Evolutionary conservation across 345 rosid species (phyloP).

Genomic region (Geranium rotundifolium): DNA sequence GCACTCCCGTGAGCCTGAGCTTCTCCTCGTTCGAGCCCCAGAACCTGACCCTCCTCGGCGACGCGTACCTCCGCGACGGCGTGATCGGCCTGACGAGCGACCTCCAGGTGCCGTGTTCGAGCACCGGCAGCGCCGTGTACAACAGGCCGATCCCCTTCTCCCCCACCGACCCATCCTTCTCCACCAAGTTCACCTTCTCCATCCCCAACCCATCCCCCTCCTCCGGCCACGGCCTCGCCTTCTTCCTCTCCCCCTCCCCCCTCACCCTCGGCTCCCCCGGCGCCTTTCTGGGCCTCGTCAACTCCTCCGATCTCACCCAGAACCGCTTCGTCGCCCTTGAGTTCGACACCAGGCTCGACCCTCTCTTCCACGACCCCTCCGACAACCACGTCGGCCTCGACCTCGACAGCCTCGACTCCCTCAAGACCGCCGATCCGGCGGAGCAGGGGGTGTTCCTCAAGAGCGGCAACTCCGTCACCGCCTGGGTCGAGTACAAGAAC

Average conservation of each 20-base stretch:
- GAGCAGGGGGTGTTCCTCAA: slow-evolving; percentile 50
- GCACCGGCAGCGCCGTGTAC: slow-evolving; percentile 75
- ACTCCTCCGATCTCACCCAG: slow-evolving; percentile 59
- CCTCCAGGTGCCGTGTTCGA: slow-evolving; percentile 67
- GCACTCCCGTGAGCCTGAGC: slow-evolving; percentile 15
- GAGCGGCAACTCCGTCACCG: slow-evolving; percentile 56
- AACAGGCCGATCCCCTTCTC: slow-evolving; percentile 56
- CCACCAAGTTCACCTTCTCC: slow-evolving; percentile 67
- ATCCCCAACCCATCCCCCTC: slow-evolving; percentile 41
- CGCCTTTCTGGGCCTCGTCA: slow-evolving; percentile 69
- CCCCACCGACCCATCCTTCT: slow-evolving; percentile 72
- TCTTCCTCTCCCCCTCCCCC: slow-evolving; percentile 71
- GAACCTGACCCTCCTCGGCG: slow-evolving; percentile 87
- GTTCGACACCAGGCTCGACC: slow-evolving; percentile 64
- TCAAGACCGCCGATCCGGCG: slow-evolving; percentile 49
- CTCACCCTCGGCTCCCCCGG: slow-evolving; percentile 71
- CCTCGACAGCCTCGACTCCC: slow-evolving; percentile 54
- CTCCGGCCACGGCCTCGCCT: slow-evolving; percentile 75
- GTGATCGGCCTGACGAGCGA: slow-evolving; percentile 77
- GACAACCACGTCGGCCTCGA: slow-evolving; percentile 73
- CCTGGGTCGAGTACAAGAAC: slow-evolving; percentile 89
- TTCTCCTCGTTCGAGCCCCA: slow-evolving; percentile 43
- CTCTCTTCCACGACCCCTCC: slow-evolving; percentile 53
- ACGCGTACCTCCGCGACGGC: slow-evolving; percentile 71
- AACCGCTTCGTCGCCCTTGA: slow-evolving; percentile 76